Evolutionary conservation across 495 filamentous ascomycete species (phyloP).

Genomic region (Tuber brumale): DNA sequence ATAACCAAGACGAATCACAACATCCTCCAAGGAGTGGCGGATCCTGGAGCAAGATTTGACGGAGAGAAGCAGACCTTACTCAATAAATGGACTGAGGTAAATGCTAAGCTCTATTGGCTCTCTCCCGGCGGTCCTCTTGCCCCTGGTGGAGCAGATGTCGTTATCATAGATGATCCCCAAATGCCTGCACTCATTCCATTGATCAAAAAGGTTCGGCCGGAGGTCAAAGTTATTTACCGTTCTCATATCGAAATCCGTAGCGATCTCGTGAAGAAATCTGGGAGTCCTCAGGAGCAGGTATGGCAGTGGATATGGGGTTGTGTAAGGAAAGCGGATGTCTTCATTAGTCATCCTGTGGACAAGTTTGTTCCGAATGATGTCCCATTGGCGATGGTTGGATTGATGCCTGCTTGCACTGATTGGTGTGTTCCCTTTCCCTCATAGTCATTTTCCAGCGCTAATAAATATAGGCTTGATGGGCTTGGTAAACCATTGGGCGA

Average conservation of each 20-base stretch:
- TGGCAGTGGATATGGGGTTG: slow-evolving; percentile 72
- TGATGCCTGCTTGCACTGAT: slow-evolving; percentile 78
- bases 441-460: background rate
- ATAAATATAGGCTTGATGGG: slow-evolving; percentile 64
- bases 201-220: slow-evolving; percentile 37
- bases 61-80: no score
- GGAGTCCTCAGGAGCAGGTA: slow-evolving; percentile 62
- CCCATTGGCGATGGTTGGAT: slow-evolving; percentile 60
- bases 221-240: slow-evolving; percentile 70
- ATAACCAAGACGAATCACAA: no score
- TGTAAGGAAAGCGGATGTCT: slow-evolving; percentile 66
- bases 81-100: no score
- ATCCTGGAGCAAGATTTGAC: no score
- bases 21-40: no score
- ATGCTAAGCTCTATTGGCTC: no score
- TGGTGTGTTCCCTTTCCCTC: slow-evolving; percentile 48
- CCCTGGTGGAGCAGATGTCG: no score
- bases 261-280: slow-evolving; percentile 58
- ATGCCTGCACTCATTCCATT: no score
- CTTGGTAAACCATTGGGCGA: slow-evolving; percentile 70
- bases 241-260: slow-evolving; percentile 80
- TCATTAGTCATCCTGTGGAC: slow-evolving; percentile 76
- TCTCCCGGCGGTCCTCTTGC: no score
- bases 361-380: slow-evolving; percentile 68
- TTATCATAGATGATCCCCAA: no score